Conservation (phyloP, 192 early-diverging fungal species). For the Endogone sp. region DNA sequence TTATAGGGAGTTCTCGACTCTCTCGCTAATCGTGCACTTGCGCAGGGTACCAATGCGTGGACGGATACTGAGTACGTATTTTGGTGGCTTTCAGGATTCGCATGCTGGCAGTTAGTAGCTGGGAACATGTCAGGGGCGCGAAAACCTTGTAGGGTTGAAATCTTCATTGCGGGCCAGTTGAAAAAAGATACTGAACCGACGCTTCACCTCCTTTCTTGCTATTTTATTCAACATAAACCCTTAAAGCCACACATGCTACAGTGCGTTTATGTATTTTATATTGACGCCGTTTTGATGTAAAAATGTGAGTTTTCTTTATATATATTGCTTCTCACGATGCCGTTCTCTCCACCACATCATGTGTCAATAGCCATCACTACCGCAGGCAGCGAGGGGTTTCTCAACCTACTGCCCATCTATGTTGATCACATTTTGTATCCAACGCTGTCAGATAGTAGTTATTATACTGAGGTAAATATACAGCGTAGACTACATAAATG, state of each 20-base stretch:
- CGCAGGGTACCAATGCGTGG: constrained; percentile 64
- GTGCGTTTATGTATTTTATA: constrained; percentile 14
- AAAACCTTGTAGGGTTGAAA: not conserved
- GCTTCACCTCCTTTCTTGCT: not conserved
- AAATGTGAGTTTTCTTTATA: too few species aligned
- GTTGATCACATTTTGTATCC: constrained; percentile 64
- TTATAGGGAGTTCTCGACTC: constrained; percentile 57
- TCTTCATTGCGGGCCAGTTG: too few species aligned
- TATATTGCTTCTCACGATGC: constrained; percentile 10
- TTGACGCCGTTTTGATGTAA: too few species aligned
- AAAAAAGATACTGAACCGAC: too few species aligned
- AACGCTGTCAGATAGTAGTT: constrained; percentile 52
- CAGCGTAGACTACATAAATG: too few species aligned
- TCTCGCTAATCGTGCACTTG: constrained; percentile 54
- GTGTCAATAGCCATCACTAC: constrained; percentile 35
- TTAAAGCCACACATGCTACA: constrained; percentile 46
- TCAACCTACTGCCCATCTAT: constrained; percentile 55
- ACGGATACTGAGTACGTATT: constrained; percentile 41
- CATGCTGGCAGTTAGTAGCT: not conserved
- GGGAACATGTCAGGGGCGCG: not conserved
- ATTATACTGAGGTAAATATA: constrained; percentile 45
- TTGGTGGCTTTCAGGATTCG: not conserved
- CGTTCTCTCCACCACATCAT: not conserved
- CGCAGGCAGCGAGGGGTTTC: constrained; percentile 54
- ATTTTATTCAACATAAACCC: not conserved